Evolutionary conservation across 2,329 filamentous ascomycete genomes (phyloP).

Genomic region (Calonectria honghensis): DNA sequence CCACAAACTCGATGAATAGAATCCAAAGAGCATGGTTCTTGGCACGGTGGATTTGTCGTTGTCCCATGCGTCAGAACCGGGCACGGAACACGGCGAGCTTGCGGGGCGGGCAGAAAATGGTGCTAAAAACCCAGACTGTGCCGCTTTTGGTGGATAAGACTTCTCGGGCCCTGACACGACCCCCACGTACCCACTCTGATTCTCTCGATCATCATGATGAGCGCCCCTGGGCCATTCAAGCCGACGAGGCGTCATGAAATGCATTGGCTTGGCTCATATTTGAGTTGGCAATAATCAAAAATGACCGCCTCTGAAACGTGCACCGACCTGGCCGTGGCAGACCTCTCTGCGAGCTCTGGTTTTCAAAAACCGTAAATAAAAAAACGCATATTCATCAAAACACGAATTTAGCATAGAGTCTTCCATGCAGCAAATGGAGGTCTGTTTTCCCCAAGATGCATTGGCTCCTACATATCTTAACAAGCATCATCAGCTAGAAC

Average conservation of each 20-base stretch:
- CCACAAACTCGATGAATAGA: background rate
- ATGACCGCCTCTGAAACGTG: background rate
- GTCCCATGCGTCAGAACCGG: constrained; percentile 4
- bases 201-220: constrained; percentile 21
- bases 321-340: background rate
- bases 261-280: background rate
- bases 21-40: background rate
- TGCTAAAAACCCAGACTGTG: constrained; percentile 17
- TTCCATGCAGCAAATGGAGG: too few species aligned
- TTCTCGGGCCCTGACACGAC: constrained; percentile 25
- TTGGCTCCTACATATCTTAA: background rate
- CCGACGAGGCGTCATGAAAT: constrained; percentile 9
- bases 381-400: background rate
- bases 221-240: background rate
- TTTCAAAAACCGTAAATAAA: background rate
- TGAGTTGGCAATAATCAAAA: background rate
- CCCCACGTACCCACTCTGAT: constrained; percentile 18
- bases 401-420: background rate
- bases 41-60: constrained; percentile 17
- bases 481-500: background rate
- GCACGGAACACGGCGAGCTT: constrained; percentile 10
- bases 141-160: constrained; percentile 23
- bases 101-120: constrained; percentile 6
- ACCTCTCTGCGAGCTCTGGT: background rate
- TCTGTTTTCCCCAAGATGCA: too few species aligned